Base-by-base conservation (phyloP, 257 asterid species). In the Salvia hispanica region DNA sequence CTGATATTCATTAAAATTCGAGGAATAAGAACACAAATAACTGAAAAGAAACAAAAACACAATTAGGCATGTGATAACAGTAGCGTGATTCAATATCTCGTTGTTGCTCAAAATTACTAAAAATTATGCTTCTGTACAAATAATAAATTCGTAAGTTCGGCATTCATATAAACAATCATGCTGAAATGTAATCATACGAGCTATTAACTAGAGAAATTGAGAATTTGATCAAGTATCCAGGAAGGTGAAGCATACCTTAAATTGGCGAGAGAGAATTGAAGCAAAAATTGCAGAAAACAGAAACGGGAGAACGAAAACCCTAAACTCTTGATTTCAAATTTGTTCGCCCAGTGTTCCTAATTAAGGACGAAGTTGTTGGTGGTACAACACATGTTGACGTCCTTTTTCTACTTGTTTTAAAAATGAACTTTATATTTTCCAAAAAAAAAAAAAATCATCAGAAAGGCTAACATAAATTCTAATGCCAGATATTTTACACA, bases 211-310 rank as follows among this genome's bases (percentile, higher is more conserved):
- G 9, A 6, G 42, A 54, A 40, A 39, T 10, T 58, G 18, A 9
- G 39, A 69, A 69, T 58, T 46, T 31, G 37, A 53, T 53, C 48
- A 9, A 42, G n/a, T 16, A 25, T 69, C 8, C 4, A 36, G 3
- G 13, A 40, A 45, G 66, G 40, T 69, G 67, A 18, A 69, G 47
- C 67, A 16, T n/a, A 69, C 74, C 74, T 47, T 58, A 11, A 21
- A 69, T 69, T 51, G 6, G 67, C 39, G 39, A 25, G 3, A 25
- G 31, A 25, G 31, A 1, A 2, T 25, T 25, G 31, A 25, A 25
- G 31, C 39, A 34, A 34, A 1, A 34, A 2, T 5, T 34, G 39
- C 39, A 3, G 39, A 4, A 5, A 34, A 48, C 44, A 21, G 59
- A 59, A 46, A 58, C 16, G 2, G 44, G 18, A 59, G 16, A 40